phyloP scores from a whole-genome alignment of 371 early-diverging fungal genomes.

The Mortierella sp. region DNA sequence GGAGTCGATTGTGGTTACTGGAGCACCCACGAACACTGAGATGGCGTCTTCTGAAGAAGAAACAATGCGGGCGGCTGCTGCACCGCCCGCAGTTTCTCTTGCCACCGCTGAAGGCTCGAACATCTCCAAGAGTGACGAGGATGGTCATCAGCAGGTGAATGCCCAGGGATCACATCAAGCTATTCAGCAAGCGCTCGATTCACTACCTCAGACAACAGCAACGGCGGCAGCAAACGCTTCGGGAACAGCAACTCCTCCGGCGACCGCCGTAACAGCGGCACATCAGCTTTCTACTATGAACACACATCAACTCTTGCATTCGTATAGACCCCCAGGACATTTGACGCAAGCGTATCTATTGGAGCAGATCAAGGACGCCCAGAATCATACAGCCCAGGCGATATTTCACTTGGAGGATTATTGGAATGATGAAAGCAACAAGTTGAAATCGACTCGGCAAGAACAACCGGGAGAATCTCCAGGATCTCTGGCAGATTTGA shows the following conservation, averaged over 20 bases:
- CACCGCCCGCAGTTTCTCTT: not conserved
- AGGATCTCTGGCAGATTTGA: not conserved
- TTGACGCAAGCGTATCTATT: slow-evolving; percentile 46
- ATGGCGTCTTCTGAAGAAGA: not conserved
- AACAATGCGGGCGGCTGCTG: not conserved
- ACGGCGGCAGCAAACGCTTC: slow-evolving; percentile 3
- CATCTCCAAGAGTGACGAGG: not conserved
- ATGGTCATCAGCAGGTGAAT: not conserved
- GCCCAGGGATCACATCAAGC: slow-evolving; percentile 10
- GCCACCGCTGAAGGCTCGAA: not conserved
- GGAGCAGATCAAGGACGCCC: slow-evolving; percentile 51
- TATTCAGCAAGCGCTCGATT: slow-evolving; percentile 3
- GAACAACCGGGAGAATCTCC: not conserved
- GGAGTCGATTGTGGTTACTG: not conserved
- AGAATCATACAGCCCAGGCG: slow-evolving; percentile 37
- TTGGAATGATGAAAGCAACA: slow-evolving; percentile 12
- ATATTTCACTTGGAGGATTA: slow-evolving; percentile 39
- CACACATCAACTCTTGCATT: slow-evolving; percentile 24
- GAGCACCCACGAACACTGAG: not conserved
- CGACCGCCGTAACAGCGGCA: not conserved
- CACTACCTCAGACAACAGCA: not conserved
- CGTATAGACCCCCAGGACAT: slow-evolving; percentile 42
- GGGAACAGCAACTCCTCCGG: not conserved
- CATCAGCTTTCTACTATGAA: slow-evolving; percentile 2
- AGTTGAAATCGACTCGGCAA: not conserved